These are phyloP conservation scores for Apiospora koreana DNA, from an alignment of 2,329 filamentous ascomycete genomes.

Conservation along the genomic window DNA sequence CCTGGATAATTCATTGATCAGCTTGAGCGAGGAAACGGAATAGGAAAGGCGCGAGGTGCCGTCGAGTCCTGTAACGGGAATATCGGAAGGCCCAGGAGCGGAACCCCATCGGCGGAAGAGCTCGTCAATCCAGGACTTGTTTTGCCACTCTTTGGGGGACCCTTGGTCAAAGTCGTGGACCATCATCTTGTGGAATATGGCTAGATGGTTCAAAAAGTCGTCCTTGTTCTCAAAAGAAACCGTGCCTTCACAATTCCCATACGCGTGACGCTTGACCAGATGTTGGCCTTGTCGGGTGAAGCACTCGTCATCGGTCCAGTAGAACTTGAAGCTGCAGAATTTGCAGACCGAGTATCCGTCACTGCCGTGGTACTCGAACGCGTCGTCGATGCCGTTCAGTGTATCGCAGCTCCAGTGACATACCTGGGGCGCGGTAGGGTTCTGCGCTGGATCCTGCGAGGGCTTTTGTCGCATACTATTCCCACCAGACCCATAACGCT, in stretches of 20 bases:
- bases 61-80: background rate
- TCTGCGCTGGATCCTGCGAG: background rate
- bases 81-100: background rate
- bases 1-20: background rate
- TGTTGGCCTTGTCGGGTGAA: constrained; percentile 10
- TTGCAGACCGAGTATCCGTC: background rate
- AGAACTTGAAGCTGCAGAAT: constrained; percentile 11
- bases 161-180: background rate
- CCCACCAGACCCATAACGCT: background rate
- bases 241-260: background rate
- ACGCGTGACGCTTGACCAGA: constrained; percentile 5
- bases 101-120: constrained; percentile 9
- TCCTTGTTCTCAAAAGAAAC: background rate
- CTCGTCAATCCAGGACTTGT: background rate
- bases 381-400: constrained; percentile 5
- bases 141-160: background rate
- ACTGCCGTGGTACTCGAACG: background rate
- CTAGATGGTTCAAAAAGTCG: background rate
- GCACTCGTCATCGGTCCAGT: constrained; percentile 13
- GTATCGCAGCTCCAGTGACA: constrained; percentile 10
- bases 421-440: background rate
- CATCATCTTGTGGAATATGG: background rate
- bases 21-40: background rate
- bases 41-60: background rate
- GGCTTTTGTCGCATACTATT: background rate